phyloP scores from a whole-genome alignment of 495 filamentous ascomycete species.

The Alectoria sarmentosa region DNA sequence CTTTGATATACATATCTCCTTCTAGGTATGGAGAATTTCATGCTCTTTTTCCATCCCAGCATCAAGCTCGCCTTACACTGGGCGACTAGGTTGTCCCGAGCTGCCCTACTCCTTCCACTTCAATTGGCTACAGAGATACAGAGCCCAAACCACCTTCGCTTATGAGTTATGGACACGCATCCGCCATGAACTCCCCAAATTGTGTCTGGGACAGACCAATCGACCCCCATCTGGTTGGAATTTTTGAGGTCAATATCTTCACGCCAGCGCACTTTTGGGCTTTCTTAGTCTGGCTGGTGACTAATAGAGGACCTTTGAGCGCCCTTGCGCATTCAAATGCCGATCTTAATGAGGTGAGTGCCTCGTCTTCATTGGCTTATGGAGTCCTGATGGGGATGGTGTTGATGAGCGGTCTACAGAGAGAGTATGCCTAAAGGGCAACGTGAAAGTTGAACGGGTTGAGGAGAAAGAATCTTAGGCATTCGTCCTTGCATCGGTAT shows the following conservation, averaged over 20 bases:
- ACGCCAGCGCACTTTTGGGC: slow-evolving; percentile 83
- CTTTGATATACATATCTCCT: slow-evolving; percentile 48
- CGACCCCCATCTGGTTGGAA: slow-evolving; percentile 75
- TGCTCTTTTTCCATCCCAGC: slow-evolving; percentile 23
- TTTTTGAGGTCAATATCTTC: slow-evolving; percentile 89
- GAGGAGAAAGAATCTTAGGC: neutral
- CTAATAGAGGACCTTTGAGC: slow-evolving; percentile 75
- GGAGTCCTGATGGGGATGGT: neutral
- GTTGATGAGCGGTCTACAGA: slow-evolving; percentile 24
- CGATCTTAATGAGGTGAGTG: slow-evolving; percentile 30
- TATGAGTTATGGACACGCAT: slow-evolving; percentile 70
- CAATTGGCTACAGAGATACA: neutral
- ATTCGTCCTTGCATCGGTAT: neutral
- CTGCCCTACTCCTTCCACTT: neutral
- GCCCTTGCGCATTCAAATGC: slow-evolving; percentile 82
- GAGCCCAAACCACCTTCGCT: slow-evolving; percentile 44
- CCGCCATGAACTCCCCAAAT: slow-evolving; percentile 78
- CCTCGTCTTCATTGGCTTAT: neutral
- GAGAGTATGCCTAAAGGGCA: slow-evolving; percentile 60
- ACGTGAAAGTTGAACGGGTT: neutral
- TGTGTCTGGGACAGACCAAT: slow-evolving; percentile 75
- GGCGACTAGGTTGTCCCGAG: slow-evolving; percentile 49
- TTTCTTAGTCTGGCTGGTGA: slow-evolving; percentile 76
- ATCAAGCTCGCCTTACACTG: slow-evolving; percentile 43
- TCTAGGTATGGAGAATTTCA: slow-evolving; percentile 59